Percentiles rank a stretch among this genome's conserved stretches.
These are phyloP conservation scores for Fusarium domesticum DNA, from an alignment of 2,329 filamentous ascomycete species.

Conservation along the genomic window DNA sequence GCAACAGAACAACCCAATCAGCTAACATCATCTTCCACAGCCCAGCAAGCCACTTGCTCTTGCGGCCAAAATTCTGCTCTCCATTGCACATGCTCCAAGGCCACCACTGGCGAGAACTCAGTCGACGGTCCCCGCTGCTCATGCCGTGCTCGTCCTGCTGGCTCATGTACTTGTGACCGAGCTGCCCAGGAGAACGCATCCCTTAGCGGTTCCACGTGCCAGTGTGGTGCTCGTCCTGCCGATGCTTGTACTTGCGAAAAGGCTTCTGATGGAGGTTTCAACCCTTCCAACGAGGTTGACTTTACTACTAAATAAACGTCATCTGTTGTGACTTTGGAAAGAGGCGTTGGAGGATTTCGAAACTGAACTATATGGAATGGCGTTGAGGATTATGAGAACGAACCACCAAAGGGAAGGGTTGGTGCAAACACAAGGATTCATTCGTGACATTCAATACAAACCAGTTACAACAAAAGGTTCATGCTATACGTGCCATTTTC, in stretches of 20 bases:
- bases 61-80: conserved; percentile 87
- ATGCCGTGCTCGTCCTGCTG: conserved; percentile 76
- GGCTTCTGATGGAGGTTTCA: conserved; percentile 57
- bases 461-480: too few species aligned
- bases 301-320: conserved; percentile 64
- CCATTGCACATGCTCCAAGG: conserved; percentile 80
- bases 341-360: conserved; percentile 1
- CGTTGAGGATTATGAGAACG: conserved; percentile 16
- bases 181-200: conserved; percentile 66
- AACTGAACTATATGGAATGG: conserved; percentile 13
- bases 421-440: background rate
- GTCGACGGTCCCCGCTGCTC: conserved; percentile 73
- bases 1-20: background rate
- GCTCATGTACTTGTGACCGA: conserved; percentile 78
- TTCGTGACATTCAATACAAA: too few species aligned
- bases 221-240: conserved; percentile 72
- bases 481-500: too few species aligned
- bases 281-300: conserved; percentile 72
- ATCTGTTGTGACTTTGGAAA: background rate
- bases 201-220: conserved; percentile 60
- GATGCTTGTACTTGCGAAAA: conserved; percentile 82
- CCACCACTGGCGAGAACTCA: conserved; percentile 71
- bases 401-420: background rate
- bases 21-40: conserved; percentile 35
- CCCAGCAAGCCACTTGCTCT: conserved; percentile 71